Evolutionary conservation across 345 rosid species (phyloP).

Genomic region (Physaria fendleri): DNA sequence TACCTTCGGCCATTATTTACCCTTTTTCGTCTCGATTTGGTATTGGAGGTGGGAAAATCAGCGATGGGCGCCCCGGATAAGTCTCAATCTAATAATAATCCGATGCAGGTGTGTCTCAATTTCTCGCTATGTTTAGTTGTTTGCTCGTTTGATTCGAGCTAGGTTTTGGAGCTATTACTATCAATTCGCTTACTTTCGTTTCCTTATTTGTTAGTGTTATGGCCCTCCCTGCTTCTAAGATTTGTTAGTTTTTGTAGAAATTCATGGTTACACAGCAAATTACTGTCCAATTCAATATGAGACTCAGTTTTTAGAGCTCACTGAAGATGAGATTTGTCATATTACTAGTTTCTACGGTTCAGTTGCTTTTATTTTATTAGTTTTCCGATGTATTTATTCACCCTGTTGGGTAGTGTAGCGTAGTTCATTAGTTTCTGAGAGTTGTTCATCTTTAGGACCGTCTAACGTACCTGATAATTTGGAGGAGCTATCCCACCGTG

Average conservation of each 20-base stretch:
- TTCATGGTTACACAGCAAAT: not conserved
- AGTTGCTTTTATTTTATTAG: not conserved
- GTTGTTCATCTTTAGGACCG: not conserved
- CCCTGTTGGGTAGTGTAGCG: not conserved
- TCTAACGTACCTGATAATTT: not conserved
- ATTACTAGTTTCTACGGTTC: not conserved
- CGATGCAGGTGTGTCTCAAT: constrained; percentile 72
- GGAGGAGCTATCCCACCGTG: not conserved
- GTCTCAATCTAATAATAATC: constrained; percentile 59
- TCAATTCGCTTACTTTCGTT: not conserved
- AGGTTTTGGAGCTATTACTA: not conserved
- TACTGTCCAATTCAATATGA: constrained; percentile 1
- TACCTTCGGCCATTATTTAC: constrained; percentile 15
- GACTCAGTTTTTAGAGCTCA: not conserved
- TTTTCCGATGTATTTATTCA: not conserved
- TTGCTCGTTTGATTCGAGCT: constrained; percentile 13
- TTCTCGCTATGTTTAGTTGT: constrained; percentile 1
- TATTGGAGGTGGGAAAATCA: constrained; percentile 28
- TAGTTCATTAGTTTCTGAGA: not conserved
- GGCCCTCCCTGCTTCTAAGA: not conserved
- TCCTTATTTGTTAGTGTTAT: not conserved
- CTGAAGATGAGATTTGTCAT: not conserved
- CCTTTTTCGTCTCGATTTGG: constrained; percentile 24
- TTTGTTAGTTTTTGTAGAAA: not conserved
- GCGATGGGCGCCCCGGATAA: constrained; percentile 87